Percentiles rank a stretch among this genome's conserved stretches.
These are phyloP conservation scores for Lycium barbarum DNA, from an alignment of 257 asterid species.

Conservation along the genomic window DNA sequence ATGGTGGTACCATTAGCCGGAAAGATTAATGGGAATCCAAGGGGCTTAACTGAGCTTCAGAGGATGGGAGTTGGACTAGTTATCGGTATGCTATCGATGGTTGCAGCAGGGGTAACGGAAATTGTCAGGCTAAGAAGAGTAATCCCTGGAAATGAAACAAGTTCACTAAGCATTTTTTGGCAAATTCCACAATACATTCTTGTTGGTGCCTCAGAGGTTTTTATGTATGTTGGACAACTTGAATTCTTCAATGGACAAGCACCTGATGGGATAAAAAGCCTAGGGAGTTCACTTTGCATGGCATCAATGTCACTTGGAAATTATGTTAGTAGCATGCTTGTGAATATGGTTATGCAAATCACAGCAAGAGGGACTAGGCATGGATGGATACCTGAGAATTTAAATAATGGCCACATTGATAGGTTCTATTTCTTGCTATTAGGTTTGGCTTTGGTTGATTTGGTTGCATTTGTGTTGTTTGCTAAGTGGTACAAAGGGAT, in stretches of 20 bases:
- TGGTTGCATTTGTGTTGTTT: conserved; percentile 49
- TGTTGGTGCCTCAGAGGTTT: conserved; percentile 88
- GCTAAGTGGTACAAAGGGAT: conserved; percentile 66
- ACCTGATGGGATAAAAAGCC: conserved; percentile 84
- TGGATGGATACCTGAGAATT: conserved; percentile 75
- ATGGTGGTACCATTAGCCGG: conserved; percentile 60
- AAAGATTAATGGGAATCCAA: conserved; percentile 52
- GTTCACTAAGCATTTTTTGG: conserved; percentile 68
- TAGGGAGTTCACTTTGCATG: conserved; percentile 83
- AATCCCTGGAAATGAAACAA: conserved; percentile 38
- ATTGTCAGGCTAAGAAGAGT: conserved; percentile 48
- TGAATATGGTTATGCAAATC: conserved; percentile 62
- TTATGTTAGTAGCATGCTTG: conserved; percentile 70
- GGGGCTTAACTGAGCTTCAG: conserved; percentile 76
- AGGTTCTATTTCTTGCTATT: conserved; percentile 68
- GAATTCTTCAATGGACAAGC: conserved; percentile 81
- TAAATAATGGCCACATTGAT: conserved; percentile 68
- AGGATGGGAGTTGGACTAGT: conserved; percentile 84
- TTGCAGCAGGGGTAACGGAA: conserved; percentile 70
- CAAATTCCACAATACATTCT: conserved; percentile 73
- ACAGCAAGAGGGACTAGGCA: conserved; percentile 47
- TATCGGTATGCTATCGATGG: conserved; percentile 70
- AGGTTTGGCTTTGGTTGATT: conserved; percentile 53
- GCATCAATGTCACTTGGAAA: conserved; percentile 81
- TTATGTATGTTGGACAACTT: conserved; percentile 80